A percentile compares a stretch with the other conserved stretches of the same genome.
Evolutionary conservation across 345 rosid species (phyloP).

Genomic region (Ceriops decandra): DNA sequence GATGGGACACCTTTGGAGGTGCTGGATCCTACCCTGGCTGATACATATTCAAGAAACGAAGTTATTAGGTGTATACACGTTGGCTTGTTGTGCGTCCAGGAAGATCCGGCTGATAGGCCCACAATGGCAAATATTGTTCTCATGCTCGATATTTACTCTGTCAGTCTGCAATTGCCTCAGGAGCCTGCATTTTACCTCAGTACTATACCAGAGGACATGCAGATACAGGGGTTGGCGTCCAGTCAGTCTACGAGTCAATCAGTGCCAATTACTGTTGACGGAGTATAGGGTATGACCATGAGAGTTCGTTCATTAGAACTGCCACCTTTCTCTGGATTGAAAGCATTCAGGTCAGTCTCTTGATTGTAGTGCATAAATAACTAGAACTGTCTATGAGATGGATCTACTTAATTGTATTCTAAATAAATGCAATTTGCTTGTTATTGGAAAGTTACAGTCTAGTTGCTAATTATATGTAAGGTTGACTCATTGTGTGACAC

Average conservation of each 20-base stretch:
- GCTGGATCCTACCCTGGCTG: constrained; percentile 38
- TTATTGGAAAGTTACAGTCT: too few relatives aligned
- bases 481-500: too few relatives aligned
- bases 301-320: too few relatives aligned
- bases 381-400: too few relatives aligned
- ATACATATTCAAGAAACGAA: constrained; percentile 34
- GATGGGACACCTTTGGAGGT: constrained; percentile 31
- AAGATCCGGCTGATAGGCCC: constrained; percentile 48
- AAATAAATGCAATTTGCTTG: too few relatives aligned
- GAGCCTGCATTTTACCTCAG: constrained; percentile 29
- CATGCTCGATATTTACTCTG: constrained; percentile 41
- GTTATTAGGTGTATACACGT: constrained; percentile 48
- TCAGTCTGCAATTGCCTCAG: constrained; percentile 35
- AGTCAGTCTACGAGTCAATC: constrained; percentile 24
- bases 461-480: too few relatives aligned
- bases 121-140: constrained; percentile 44
- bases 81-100: constrained; percentile 60
- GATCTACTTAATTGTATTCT: too few relatives aligned
- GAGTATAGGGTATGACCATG: neutral
- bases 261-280: constrained; percentile 28
- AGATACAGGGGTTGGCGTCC: neutral
- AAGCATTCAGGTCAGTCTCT: too few relatives aligned
- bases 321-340: neutral
- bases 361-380: too few relatives aligned
- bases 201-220: constrained; percentile 1